Evolutionary conservation across 192 early-diverging fungal species (phyloP), one percentile per base, ranked within the genome.

Genomic region (Coemansia sp.): DNA sequence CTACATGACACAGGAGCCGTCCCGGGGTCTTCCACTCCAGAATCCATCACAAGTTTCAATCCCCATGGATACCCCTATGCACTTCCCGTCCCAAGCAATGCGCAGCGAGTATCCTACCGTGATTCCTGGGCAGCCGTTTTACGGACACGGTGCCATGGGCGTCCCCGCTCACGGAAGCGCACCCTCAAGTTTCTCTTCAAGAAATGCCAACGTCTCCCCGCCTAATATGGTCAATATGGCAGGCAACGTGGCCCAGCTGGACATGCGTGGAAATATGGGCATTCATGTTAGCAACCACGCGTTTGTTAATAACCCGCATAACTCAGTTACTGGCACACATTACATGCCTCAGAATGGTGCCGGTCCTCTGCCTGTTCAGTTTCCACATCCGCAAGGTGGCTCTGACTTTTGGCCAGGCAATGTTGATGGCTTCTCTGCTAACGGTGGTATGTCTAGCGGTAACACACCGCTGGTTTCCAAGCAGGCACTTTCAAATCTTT

Each of bases 41-140:
- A 71, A 38, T 18, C 75, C 75, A 12, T 67, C 69, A 40, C 75
- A 78, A 37, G 56, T 78, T 4, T 71, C 75, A 4, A 67, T 65
- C 11, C 69, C 75, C 13, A 48, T 70, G 25, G 66, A 68, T 18
- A 40, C 58, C 33, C 42, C 53, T 1, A 49, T 55, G 43, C 57
- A 63, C 3, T 39, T 71, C 21, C 15, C 56, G 24, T 27, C 57
- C 22, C 55, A 57, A 15, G 24, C 48, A 9, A 11, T 67, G n/a
- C 45, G 27, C 17, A 30, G 41, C 37, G 47, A 54, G 2, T 10
- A 37, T 10, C 34, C 34, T 37, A 10, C 34, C 34, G 7, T 10
- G 34, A 37, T 37, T 37, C 53, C 15, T 1, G 30, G 55, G n/a
- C 69, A 61, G 9, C 40, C 41, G 24, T 47, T 68, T 42, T 43